A percentile compares a stretch with the other conserved stretches of the same genome.
Evolutionary conservation across 169 alveolate genomes (phyloP).

Genomic region (Plasmodium berghei): DNA sequence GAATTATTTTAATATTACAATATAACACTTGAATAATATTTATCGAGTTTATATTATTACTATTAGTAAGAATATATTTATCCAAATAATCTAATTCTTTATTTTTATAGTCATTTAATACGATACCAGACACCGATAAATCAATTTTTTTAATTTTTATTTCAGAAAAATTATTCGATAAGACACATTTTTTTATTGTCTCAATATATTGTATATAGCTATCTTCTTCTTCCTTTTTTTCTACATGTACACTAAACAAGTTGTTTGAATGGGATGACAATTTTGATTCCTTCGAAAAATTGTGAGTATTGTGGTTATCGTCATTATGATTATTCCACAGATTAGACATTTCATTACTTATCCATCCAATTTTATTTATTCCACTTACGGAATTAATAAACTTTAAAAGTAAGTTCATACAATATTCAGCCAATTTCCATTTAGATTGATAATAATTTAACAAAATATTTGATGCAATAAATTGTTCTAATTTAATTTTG

Average conservation of each 20-base stretch:
- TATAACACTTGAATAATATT: slow-evolving; percentile 21
- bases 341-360: not conserved
- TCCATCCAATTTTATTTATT: not conserved
- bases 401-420: not conserved
- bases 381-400: not conserved
- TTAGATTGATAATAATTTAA: slow-evolving; percentile 49
- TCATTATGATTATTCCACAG: no score
- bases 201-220: not conserved
- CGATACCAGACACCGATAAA: not conserved
- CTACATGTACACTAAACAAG: not conserved
- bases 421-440: slow-evolving; percentile 20
- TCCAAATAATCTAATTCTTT: not conserved
- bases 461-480: slow-evolving; percentile 11
- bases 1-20: slow-evolving; percentile 35
- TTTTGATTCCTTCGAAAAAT: not conserved
- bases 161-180: slow-evolving; percentile 8
- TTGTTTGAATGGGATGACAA: not conserved
- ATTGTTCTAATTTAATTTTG: slow-evolving; percentile 7
- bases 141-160: not conserved
- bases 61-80: not conserved
- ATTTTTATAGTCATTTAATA: not conserved
- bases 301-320: not conserved
- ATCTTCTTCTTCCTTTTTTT: not conserved
- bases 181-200: not conserved
- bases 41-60: slow-evolving; percentile 2